These are phyloP conservation scores for Chalaropsis thielavioides DNA, from an alignment of 2,329 filamentous ascomycete genomes.

Conservation along the genomic window DNA sequence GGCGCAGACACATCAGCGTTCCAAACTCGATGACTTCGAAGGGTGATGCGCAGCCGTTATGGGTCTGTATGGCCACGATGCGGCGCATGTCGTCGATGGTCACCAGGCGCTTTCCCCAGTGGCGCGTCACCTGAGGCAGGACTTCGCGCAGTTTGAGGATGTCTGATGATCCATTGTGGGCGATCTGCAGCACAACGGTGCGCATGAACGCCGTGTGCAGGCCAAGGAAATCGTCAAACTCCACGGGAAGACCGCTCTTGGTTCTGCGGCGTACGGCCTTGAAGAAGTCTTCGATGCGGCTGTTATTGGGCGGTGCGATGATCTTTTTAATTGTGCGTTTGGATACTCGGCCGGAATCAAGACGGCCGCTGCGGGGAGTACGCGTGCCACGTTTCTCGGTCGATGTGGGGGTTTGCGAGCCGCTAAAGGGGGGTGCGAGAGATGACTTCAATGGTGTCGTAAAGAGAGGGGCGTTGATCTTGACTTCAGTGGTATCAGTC, in stretches of 20 bases:
- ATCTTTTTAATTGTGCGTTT: conserved; percentile 17
- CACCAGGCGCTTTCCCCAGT: conserved; percentile 60
- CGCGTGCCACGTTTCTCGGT: conserved; percentile 13
- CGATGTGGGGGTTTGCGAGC: conserved; percentile 10
- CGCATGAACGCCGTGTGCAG: conserved; percentile 55
- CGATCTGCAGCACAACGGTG: conserved; percentile 52
- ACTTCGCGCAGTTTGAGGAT: conserved; percentile 51
- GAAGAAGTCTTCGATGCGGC: conserved; percentile 28
- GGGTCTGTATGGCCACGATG: conserved; percentile 47
- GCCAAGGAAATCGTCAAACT: conserved; percentile 44
- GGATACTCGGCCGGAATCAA: conserved; percentile 11
- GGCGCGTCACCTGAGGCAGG: conserved; percentile 46
- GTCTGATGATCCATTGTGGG: conserved; percentile 48
- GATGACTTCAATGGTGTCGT: conserved; percentile 10
- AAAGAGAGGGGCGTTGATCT: conserved; percentile 6
- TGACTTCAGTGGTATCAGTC: conserved; percentile 7
- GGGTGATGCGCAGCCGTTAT: conserved; percentile 23
- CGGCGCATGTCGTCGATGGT: conserved; percentile 50
- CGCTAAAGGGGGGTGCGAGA: background rate
- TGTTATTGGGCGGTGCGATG: conserved; percentile 17
- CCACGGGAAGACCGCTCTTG: conserved; percentile 32
- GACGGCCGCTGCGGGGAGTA: conserved; percentile 17
- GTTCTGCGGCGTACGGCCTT: conserved; percentile 20
- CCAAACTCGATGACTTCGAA: conserved; percentile 39
- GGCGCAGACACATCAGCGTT: conserved; percentile 37